Conservation (phyloP, 805 yeast species). For the Novakomyces olei region DNA sequence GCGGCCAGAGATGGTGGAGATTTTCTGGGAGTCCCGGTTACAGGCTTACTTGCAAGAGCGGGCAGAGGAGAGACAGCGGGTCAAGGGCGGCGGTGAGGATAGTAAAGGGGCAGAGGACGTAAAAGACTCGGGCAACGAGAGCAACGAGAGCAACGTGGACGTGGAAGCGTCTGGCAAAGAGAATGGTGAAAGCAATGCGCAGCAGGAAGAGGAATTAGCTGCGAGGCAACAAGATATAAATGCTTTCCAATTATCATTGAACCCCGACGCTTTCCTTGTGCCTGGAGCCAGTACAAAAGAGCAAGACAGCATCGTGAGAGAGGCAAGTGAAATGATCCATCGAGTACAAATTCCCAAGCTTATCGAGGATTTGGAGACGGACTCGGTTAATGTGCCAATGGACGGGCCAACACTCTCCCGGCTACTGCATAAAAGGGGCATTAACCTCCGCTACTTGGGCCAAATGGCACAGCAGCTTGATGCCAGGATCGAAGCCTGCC, state of each 20-base stretch:
- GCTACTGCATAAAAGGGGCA: constrained; percentile 56
- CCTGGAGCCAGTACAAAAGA: constrained; percentile 18
- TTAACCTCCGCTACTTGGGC: constrained; percentile 77
- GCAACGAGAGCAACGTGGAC: constrained; percentile 7
- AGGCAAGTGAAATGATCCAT: too few species aligned
- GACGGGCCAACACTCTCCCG: constrained; percentile 60
- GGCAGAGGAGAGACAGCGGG: constrained; percentile 21
- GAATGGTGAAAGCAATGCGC: too few species aligned
- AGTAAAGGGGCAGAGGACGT: constrained; percentile 6
- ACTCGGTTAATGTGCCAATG: constrained; percentile 36
- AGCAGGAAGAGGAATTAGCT: too few species aligned
- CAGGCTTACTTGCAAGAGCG: constrained; percentile 29
- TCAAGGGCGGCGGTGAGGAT: constrained; percentile 5
- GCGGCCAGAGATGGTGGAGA: constrained; percentile 74
- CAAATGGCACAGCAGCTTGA: constrained; percentile 29
- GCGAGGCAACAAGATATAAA: too few species aligned
- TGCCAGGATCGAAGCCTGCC: too few species aligned
- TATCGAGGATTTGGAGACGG: constrained; percentile 31
- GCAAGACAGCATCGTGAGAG: too few species aligned
- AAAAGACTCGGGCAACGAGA: constrained; percentile 12
- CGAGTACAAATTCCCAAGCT: constrained; percentile 45
- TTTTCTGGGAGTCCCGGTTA: constrained; percentile 63
- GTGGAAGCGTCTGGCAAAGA: too few species aligned
- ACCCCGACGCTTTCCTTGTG: constrained; percentile 53
- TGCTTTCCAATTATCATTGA: too few species aligned